Base-by-base conservation (phyloP, 2,329 filamentous ascomycete genomes). In the Botrytis medusae region DNA sequence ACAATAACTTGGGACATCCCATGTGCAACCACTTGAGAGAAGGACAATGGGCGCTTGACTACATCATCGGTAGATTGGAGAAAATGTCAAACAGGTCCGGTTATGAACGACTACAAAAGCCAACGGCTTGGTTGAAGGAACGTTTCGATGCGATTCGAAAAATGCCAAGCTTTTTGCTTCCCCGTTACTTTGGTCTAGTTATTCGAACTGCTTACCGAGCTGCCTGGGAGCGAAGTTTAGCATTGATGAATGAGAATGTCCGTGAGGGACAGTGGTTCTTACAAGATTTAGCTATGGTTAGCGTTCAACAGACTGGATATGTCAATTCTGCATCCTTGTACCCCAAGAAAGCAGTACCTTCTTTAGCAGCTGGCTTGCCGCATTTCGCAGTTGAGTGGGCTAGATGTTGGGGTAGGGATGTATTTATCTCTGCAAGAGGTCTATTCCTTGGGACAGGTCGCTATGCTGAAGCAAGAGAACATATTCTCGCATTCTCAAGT, bases 361-460 rank as follows among this genome's bases (percentile, higher is more conserved):
- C 92, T 67, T 87, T 99, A 77, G 95, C 96, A 29, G 96, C 96
- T 46, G 96, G 96, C 25, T 85, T 99, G 64, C 96, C 96, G 51
- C 96, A 99, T 82, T 99, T 99, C 80, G 89, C 96, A 0, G 92
- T 93, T 14, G 92, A 94, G 78, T 99, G 96, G 95, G 95, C 95
- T 68, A 89, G 96, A 78, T 98, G 95, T 82, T 99, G 96, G 96
- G 96, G 97, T 12, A 91, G 96, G 72, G 96, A 99, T 82, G 94
- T 98, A 20, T 98, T 98, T 82, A 99, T 99, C 76, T 96, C 96
- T 22, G 89, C 97, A 59, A 92, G 96, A 69, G 96, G 96, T 61
- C 86, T 99, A n/a, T 93, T 93, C 77, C 88, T 99, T 51, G 94
- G 93, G 59, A 98, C 95, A 18, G 94, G 94, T 2, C 91, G 96